Percentiles rank a stretch among this genome's conserved stretches.
Conservation (phyloP, 345 rosid genomes). For the Aurinia saxatilis region DNA sequence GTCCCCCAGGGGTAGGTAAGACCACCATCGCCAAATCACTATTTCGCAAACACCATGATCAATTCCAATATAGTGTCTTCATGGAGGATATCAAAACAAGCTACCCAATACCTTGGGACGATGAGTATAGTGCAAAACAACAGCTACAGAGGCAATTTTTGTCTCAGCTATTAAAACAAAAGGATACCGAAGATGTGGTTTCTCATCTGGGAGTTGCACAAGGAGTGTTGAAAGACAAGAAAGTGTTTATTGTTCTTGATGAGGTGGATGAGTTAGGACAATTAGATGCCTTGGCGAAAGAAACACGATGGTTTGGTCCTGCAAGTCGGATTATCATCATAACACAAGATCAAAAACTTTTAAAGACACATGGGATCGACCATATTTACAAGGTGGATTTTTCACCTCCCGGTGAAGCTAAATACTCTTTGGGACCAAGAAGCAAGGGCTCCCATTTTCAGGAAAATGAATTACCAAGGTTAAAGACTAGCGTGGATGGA, state of each 20-base stretch:
- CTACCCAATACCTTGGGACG: not conserved
- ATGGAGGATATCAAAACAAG: not conserved
- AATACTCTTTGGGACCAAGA: too few species aligned
- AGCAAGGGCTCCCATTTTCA: too few species aligned
- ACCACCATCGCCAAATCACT: constrained; percentile 28
- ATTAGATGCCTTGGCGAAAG: not conserved
- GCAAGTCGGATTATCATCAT: constrained; percentile 1
- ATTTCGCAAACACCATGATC: not conserved
- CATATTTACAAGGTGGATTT: not conserved
- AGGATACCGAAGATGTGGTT: not conserved
- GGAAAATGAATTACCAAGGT: too few species aligned
- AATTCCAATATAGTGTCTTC: not conserved
- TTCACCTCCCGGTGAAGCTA: not conserved
- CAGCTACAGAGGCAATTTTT: constrained; percentile 26
- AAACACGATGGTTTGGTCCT: not conserved
- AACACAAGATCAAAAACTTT: not conserved
- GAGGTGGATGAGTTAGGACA: not conserved
- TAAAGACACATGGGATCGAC: not conserved
- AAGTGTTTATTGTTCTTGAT: constrained; percentile 8
- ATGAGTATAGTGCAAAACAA: not conserved
- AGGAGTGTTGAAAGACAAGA: not conserved
- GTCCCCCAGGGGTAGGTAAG: constrained; percentile 15
- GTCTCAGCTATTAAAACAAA: constrained; percentile 20
- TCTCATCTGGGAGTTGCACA: not conserved
- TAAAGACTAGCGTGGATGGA: too few species aligned